Conservation (phyloP, 306 rosid species). For the Carpinus fangiana region DNA sequence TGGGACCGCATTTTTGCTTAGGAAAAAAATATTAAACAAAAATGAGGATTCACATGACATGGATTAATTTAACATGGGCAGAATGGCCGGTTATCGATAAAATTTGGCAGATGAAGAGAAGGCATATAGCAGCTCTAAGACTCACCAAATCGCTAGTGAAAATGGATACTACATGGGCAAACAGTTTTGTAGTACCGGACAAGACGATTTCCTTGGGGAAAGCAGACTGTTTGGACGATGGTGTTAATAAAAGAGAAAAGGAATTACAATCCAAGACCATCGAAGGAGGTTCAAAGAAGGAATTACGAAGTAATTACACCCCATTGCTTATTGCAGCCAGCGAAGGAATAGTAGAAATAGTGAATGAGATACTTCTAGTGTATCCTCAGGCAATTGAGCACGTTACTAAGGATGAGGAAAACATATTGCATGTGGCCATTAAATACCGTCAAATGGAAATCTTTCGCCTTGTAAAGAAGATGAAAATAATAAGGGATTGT, state of each 20-base stretch:
- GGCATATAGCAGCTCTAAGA: background rate
- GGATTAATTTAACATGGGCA: background rate
- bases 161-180: background rate
- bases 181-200: background rate
- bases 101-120: background rate
- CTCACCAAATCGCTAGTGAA: background rate
- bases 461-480: background rate
- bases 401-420: background rate
- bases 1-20: no score
- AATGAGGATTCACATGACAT: no score
- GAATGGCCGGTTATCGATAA: background rate
- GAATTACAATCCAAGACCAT: no score
- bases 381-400: conserved; percentile 26
- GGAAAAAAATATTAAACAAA: no score
- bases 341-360: conserved; percentile 43
- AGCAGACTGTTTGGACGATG: background rate
- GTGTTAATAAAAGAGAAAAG: no score
- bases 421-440: conserved; percentile 31
- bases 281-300: no score
- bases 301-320: conserved; percentile 6
- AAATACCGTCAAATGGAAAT: conserved; percentile 31
- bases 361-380: conserved; percentile 19
- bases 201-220: background rate
- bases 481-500: background rate
- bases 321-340: conserved; percentile 51